Conservation (phyloP, 345 rosid species). For the Hirschfeldia incana region DNA sequence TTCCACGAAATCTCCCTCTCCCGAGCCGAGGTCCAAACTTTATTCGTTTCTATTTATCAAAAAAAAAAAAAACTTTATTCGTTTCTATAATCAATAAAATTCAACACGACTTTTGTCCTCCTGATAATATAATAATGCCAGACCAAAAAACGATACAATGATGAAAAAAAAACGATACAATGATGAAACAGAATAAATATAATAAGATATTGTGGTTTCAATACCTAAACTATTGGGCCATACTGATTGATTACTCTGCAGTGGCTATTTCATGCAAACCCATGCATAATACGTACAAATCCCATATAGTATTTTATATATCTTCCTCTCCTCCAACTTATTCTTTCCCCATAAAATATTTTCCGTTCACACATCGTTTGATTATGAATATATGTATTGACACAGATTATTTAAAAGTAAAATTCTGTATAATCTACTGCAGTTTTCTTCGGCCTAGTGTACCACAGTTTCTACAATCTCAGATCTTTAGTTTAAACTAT, state of each 20-base stretch:
- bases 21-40: constrained; percentile 29
- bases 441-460: constrained; percentile 18
- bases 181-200: constrained; percentile 15
- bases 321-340: constrained; percentile 31
- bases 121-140: constrained; percentile 24
- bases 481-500: constrained; percentile 13
- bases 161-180: constrained; percentile 14
- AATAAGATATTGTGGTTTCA: constrained; percentile 25
- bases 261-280: constrained; percentile 43
- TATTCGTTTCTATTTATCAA: constrained; percentile 38
- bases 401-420: neutral
- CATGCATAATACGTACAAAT: constrained; percentile 46
- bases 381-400: neutral
- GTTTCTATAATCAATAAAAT: constrained; percentile 4
- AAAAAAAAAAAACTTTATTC: constrained; percentile 37
- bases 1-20: constrained; percentile 32
- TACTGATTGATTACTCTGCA: constrained; percentile 35
- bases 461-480: constrained; percentile 8
- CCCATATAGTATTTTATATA: constrained; percentile 4
- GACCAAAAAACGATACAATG: constrained; percentile 16
- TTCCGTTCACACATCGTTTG: constrained; percentile 17
- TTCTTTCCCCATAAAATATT: constrained; percentile 23
- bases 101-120: constrained; percentile 27
- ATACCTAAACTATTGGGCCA: constrained; percentile 35
- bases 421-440: neutral